Evolutionary conservation across 768 basidiomycete genomes (phyloP), one percentile per base, ranked within the genome.

Genomic region (Cytidiella melzeri): DNA sequence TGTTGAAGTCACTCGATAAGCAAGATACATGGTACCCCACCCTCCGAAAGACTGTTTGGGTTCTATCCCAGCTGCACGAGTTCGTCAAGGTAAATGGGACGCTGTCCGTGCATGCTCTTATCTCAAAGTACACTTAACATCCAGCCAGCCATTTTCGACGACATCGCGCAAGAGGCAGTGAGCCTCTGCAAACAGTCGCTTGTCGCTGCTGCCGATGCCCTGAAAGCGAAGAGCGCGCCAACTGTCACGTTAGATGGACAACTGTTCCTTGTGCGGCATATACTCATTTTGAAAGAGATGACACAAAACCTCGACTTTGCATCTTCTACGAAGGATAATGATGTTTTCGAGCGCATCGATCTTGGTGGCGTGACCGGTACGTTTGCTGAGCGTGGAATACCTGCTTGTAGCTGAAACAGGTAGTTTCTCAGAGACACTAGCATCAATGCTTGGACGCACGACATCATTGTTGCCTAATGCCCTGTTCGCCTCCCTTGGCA

Each of bases 1-100:
- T 79, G 23, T 65, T 88, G 5, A 80, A 88, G 15, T 76, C 83
- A 1, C 63, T 87, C 53, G 81, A 86, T 37, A 82, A 81, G 43
- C 82, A 87, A 62, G 83, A 87, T 41, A 89, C 84, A 2, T 97
- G 93, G 95, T 97, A 87, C 61, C 93, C 93, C 1, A 92, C 92
- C 0, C 64, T 99, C 41, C 73, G 79, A 58, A 91, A 85, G 63
- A 92, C 91, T 2, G 78, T 94, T 11, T 95, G 92, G 92, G 86
- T 98, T 1, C 71, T 99, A 27, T 83, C 84, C 1, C 90, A 93
- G 65, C 68, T 99, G 28, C 85, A 92, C 53, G 83, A 92, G 55
- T 97, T 89, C 58, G 88, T 98, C 48, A 92, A 96, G 73, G 95
- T 92, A 61, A 28, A 74, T 60, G 24, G 13, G 21, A n/a, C 18